Base-by-base conservation (phyloP, 78 protist species). In the Protostelium mycophagum region DNA sequence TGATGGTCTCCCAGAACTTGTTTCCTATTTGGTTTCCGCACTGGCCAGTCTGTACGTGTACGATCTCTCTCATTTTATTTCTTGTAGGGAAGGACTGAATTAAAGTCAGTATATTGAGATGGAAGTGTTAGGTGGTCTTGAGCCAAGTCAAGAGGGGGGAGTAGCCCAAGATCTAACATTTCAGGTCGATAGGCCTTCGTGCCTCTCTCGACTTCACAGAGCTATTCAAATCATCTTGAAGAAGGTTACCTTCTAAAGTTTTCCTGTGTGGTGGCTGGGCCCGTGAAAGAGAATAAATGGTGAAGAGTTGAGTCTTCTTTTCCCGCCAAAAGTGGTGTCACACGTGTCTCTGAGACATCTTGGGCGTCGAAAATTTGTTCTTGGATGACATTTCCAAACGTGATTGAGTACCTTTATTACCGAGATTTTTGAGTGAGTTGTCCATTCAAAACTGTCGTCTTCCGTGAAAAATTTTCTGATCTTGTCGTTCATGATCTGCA, bases 1-100 rank as follows among this genome's bases (percentile, higher is more conserved):
- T 94, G 93, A 97, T 96, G 29, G 93, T 91, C 87, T 91, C 92
- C 94, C 94, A 94, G 86, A 94, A 91, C 93, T 97, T 97, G 91
- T 97, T 90, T 84, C 99, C 98, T 85, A 98, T 95, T 94, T 98
- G 99, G 96, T 98, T 98, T 87, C 99, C 99, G 94, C 99, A 98
- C 94, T 98, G 99, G 88, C 99, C 99, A n/a, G 92, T 98, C 91
- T 98, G 99, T 85, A 98, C 34, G 95, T 96, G 98, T 23, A 98
- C 97, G 88, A 98, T 98, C 91, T 98, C 99, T 83, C 98, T 95
- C 99, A 98, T 98, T 88, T 31, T 91, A 35, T 25, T 37, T 85
- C 31, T 5, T 51, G 5, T 51, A 5, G 16, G 16, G 73, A 51
- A 16, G 5, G 16, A 51, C 31, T 51, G 31, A 51, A 51, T 25